Conservation (phyloP, 1,284 basidiomycete species). For the Cutaneotrichosporon cyanovorans region DNA sequence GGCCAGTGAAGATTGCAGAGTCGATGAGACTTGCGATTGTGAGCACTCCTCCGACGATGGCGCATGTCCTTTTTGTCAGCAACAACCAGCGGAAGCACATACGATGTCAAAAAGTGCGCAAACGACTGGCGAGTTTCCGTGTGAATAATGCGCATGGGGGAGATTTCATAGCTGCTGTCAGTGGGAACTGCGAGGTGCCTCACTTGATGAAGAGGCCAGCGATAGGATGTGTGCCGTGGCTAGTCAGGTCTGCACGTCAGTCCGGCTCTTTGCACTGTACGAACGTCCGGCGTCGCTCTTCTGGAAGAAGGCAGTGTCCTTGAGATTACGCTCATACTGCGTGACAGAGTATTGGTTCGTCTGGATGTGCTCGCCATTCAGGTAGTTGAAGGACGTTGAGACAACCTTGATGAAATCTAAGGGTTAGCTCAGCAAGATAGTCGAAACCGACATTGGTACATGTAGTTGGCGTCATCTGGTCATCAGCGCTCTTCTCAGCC, state of each 20-base stretch:
- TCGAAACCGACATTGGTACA: slow-evolving; percentile 8
- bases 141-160: slow-evolving; percentile 88
- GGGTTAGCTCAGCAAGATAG: slow-evolving; percentile 1
- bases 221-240: slow-evolving; percentile 70
- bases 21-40: slow-evolving; percentile 92
- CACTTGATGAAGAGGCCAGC: slow-evolving; percentile 83
- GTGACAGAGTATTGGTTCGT: slow-evolving; percentile 82
- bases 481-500: not conserved
- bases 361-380: slow-evolving; percentile 58
- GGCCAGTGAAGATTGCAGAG: slow-evolving; percentile 63
- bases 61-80: slow-evolving; percentile 66
- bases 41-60: slow-evolving; percentile 92
- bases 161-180: slow-evolving; percentile 69
- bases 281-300: slow-evolving; percentile 58
- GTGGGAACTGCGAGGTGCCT: slow-evolving; percentile 4
- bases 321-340: slow-evolving; percentile 85
- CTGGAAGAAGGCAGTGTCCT: slow-evolving; percentile 48
- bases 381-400: slow-evolving; percentile 76
- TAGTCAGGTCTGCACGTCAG: slow-evolving; percentile 50
- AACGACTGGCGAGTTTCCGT: slow-evolving; percentile 87
- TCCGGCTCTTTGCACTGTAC: slow-evolving; percentile 4
- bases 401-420: slow-evolving; percentile 69
- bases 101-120: slow-evolving; percentile 95
- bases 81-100: not conserved
- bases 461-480: slow-evolving; percentile 8